phyloP scores from a whole-genome alignment of 441 rosid genomes.

The Raphanus hybrid region DNA sequence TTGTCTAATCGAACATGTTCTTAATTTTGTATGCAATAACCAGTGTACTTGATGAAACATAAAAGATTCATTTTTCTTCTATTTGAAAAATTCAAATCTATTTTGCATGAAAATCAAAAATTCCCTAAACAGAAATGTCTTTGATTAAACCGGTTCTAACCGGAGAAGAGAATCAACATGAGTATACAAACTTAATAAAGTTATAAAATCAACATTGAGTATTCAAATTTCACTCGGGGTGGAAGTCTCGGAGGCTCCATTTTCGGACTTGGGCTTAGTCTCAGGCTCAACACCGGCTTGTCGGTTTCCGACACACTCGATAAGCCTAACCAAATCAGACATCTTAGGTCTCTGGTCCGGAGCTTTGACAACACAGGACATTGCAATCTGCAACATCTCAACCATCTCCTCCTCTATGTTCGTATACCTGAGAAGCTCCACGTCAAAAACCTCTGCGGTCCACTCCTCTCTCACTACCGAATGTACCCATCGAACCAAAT shows the following conservation, averaged over 20 bases:
- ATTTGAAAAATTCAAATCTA: neutral
- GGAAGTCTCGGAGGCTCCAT: constrained; percentile 58
- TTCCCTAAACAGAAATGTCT: constrained; percentile 31
- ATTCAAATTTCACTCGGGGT: constrained; percentile 50
- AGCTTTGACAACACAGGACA: constrained; percentile 80
- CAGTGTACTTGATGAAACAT: neutral
- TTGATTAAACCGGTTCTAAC: constrained; percentile 26
- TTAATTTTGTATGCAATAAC: neutral
- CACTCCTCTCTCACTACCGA: constrained; percentile 96
- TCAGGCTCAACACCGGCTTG: constrained; percentile 48
- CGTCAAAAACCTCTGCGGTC: constrained; percentile 96
- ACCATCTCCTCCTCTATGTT: constrained; percentile 99
- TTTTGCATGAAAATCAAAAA: neutral
- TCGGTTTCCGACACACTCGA: constrained; percentile 65
- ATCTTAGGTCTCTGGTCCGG: constrained; percentile 90
- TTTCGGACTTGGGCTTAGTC: constrained; percentile 54
- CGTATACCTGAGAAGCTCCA: constrained; percentile 78
- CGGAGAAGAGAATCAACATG: constrained; percentile 25
- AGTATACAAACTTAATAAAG: constrained; percentile 29
- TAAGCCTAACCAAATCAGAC: constrained; percentile 67
- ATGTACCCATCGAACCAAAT: constrained; percentile 95
- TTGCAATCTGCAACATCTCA: constrained; percentile 94
- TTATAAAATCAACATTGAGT: neutral
- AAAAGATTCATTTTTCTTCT: neutral
- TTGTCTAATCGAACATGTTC: constrained; percentile 48